Percentiles rank a stretch among this genome's conserved stretches.
phyloP scores from a whole-genome alignment of 768 basidiomycete species.

The Pisolithus sp. region DNA sequence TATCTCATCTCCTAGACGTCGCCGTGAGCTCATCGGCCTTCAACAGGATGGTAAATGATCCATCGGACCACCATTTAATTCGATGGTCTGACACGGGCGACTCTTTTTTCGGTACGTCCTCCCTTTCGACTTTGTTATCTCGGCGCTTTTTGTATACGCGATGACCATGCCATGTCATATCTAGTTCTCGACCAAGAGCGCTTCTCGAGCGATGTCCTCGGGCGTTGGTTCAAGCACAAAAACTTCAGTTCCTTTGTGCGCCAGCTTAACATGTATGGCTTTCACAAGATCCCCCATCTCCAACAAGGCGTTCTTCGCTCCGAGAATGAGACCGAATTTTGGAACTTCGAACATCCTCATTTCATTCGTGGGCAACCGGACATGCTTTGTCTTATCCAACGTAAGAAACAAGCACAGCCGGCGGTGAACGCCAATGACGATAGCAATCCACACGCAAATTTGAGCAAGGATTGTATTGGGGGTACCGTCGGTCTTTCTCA shows the following conservation, averaged over 20 bases:
- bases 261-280: constrained; percentile 95
- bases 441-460: background rate
- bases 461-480: background rate
- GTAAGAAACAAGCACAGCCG: constrained; percentile 56
- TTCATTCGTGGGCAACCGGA: constrained; percentile 89
- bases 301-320: constrained; percentile 89
- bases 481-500: constrained; percentile 27
- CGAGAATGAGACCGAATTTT: constrained; percentile 74
- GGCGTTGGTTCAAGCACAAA: constrained; percentile 95
- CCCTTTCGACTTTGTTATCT: background rate
- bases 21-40: no score
- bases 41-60: constrained; percentile 85
- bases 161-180: background rate
- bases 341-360: constrained; percentile 89
- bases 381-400: constrained; percentile 77
- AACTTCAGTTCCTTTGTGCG: constrained; percentile 95
- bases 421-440: constrained; percentile 24
- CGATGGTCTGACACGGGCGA: constrained; percentile 89
- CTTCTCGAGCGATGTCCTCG: constrained; percentile 84
- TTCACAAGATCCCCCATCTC: constrained; percentile 93
- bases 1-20: constrained; percentile 3
- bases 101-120: constrained; percentile 74
- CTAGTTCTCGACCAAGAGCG: constrained; percentile 87
- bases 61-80: constrained; percentile 75
- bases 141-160: background rate